Base-by-base conservation (phyloP, 208 protist species). In the Leishmania tarentolae region DNA sequence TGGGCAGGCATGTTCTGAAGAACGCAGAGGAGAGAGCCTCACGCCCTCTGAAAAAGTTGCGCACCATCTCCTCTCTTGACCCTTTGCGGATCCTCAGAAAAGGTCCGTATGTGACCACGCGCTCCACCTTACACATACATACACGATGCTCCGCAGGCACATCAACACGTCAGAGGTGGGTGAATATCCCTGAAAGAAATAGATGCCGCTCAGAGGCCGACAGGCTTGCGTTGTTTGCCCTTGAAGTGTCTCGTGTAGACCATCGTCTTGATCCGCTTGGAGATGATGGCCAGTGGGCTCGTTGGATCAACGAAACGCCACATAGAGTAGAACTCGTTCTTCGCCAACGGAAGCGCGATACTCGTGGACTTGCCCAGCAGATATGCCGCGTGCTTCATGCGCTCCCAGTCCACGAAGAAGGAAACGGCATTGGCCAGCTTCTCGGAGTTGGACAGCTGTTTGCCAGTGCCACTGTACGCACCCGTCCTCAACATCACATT, bases 291-390 rank as follows among this genome's bases (percentile, higher is more conserved):
- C 35, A 96, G 31, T 70, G 87, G 83, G 72, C 90, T 93, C n/a
- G 93, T 95, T 13, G 94, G 91, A 85, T 97, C 93, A 28, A 96
- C 82, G 66, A 95, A 83, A 66, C 89, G 89, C 91, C 93, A 97
- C 17, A 93, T 66, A 3, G 93, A 97, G 80, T 92, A 90, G 83
- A 95, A 97, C 86, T 97, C 94, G 68, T 86, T 90, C 81, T 88
- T 92, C 28, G 74, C 89, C 75, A 96, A 78, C 59, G 89, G 93
- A 2, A 94, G 61, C 17, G 87, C 84, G 40, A 96, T 81, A 31
- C 80, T 71, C 65, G 87, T 94, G 31, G 92, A 88, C 80, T 90
- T 83, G 77, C 89, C 50, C 56, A 96, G 78, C 28, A 97, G 81
- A 82, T 89, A 94, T 7, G 87, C 65, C 44, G 88, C 92, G 37